Evolutionary conservation across 2,329 filamentous ascomycete genomes (phyloP), one percentile per base, ranked within the genome.

Genomic region (Pseudogymnoascus sp.): DNA sequence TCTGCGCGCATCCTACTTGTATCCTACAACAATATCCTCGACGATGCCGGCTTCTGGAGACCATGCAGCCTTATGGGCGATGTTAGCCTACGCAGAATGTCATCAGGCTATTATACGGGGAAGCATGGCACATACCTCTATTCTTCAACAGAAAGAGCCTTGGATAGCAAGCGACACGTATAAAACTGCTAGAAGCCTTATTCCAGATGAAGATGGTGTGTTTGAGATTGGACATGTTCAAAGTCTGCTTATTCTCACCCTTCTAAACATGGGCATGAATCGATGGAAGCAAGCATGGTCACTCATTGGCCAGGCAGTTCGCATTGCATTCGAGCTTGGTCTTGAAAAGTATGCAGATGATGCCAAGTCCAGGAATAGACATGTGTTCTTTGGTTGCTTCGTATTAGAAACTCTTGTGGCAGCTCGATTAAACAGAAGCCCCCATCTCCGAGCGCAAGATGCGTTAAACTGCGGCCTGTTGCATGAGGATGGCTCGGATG

Each of bases 401-500:
- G 76, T 87, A 4, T 73, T 90, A 1, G 87, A 90, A 62, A 84
- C 81, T 15, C 72, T 87, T 23, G 71, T 86, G 13, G 81, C 82
- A 10, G 72, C 82, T 17, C 77, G 81, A 9, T 75, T 85, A 3
- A 75, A 78, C n/a, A 78, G 78, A 40, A 74, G 77, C 13, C 77
- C 82, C 1, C 81, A 83, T 70, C 76, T 87, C 5, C 75, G 75
- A 63, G 71, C 74, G 8, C 76, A 78, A 15, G 80, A 84, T 61
- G 71, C 83, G 26, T 26, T 61, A 5, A 61, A 31, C 19, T 65
- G 79, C 31, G 80, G 80, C 10, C 73, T 76, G 2, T 75, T 89
- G 1, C 79, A 83, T 28, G 86, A 89, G 72, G 85, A 89, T 68
- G 86, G 86, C 1, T 75, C 87, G 17, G 88, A 91, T 69, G 87